Evolutionary conservation across 164 flowering plant genomes (phyloP), one percentile per base, ranked within the genome.

Genomic region (Brasenia schreberi): DNA sequence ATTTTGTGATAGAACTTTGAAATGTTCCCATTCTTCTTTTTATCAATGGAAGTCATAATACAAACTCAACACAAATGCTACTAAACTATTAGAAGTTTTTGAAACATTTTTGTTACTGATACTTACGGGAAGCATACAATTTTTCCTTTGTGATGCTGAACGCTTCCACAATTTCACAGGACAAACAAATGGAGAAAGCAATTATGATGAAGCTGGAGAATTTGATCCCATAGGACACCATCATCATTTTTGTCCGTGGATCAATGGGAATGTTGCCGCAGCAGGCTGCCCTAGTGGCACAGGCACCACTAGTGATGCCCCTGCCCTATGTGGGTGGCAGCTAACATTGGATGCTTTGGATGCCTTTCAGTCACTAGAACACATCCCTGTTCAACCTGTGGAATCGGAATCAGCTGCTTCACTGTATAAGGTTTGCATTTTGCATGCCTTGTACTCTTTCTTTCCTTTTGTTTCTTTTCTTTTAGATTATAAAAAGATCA

Each of bases 321-420:
- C 78, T 43, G 99, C 90, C 61, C 81, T 86, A 61, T 84, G 90
- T 74, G 99, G 99, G 53, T 95, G 99, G 99, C 94, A 92, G 78
- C 81, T 89, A 72, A 89, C 97, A 2, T 73, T 95, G 42, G 99
- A 95, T 85, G 97, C 97, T 19, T 74, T 94, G 64, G 97, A 94
- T 76, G 80, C 87, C 60, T 79, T 89, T 65, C 87, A 82, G 66
- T 79, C 89, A 1, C 74, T 78, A 52, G 97, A 85, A 44, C 77
- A 84, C 61, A 62, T 80, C 45, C 94, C 89, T n/a, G 67, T 79
- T 27, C 98, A 83, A 70, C 78, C 85, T 4, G 79, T 82, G 45
- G 87, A 82, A 68, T 88, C 97, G 59, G 99, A 92, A 74, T 95
- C 99, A 53, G 97, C 97, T 6, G 99, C 97, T 65, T 95, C 99